Percentiles rank a stretch among this genome's conserved stretches.
These are phyloP conservation scores for Saccharata proteae DNA, from an alignment of 2,329 filamentous ascomycete genomes.

Conservation along the genomic window DNA sequence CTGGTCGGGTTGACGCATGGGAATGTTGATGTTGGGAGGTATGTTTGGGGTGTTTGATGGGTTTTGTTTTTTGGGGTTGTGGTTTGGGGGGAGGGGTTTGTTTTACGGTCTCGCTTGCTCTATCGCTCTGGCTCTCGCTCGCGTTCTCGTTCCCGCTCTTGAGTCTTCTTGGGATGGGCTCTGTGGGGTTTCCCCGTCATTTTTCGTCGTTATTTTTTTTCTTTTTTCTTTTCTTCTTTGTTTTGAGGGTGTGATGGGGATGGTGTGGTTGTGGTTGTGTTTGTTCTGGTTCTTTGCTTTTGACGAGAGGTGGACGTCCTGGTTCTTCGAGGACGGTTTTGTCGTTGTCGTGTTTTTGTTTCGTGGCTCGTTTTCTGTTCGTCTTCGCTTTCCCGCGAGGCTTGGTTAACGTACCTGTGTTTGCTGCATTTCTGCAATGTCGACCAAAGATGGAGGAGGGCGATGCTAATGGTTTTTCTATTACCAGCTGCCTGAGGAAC, in stretches of 20 bases:
- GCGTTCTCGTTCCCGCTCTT: not conserved
- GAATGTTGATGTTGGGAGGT: slow-evolving; percentile 81
- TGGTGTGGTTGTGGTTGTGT: not conserved
- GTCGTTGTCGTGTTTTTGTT: slow-evolving; percentile 2
- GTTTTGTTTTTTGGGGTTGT: not conserved
- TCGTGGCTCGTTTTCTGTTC: no score
- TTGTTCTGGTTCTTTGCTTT: no score
- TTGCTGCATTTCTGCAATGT: no score
- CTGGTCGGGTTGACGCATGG: slow-evolving; percentile 88
- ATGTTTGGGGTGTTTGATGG: slow-evolving; percentile 12
- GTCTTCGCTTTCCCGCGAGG: no score
- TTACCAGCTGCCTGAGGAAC: slow-evolving; percentile 71
- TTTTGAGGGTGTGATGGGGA: not conserved
- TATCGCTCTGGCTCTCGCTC: not conserved
- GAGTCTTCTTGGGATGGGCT: no score
- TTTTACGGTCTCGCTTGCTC: not conserved
- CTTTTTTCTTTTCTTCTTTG: not conserved
- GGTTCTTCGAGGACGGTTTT: no score
- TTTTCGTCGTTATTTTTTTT: not conserved
- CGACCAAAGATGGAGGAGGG: no score
- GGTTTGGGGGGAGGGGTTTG: not conserved
- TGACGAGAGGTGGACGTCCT: no score
- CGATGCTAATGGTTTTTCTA: no score
- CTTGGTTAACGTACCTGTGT: no score
- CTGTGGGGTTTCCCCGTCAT: no score